Percentiles rank a stretch among this genome's conserved stretches.
These are phyloP conservation scores for Apiospora phragmitis DNA, from an alignment of 2,329 filamentous ascomycete species.

Conservation along the genomic window DNA sequence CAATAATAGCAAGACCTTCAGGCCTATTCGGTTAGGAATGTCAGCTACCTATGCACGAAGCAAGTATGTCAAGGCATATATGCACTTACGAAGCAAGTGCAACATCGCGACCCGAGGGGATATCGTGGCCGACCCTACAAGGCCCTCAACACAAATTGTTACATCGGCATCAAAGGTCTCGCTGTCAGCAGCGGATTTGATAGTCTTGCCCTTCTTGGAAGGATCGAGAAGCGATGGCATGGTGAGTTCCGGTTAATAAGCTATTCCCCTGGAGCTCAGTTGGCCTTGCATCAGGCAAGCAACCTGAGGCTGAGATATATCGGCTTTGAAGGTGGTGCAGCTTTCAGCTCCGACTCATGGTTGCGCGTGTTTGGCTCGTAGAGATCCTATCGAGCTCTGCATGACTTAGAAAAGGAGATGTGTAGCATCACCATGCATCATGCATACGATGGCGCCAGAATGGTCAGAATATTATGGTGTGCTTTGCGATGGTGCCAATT, in stretches of 20 bases:
- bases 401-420: not conserved
- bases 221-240: conserved; percentile 50
- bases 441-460: not conserved
- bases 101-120: conserved; percentile 86
- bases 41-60: conserved; percentile 18
- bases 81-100: conserved; percentile 75
- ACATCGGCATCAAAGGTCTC: conserved; percentile 84
- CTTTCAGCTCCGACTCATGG: not conserved
- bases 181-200: conserved; percentile 76
- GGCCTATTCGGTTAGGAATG: conserved; percentile 48
- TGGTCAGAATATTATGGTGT: not conserved
- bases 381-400: not conserved
- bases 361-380: not conserved
- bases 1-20: conserved; percentile 86
- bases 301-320: not conserved
- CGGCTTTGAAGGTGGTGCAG: not conserved
- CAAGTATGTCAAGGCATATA: conserved; percentile 33
- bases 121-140: conserved; percentile 88
- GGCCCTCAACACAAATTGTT: conserved; percentile 78
- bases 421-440: not conserved
- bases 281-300: not conserved
- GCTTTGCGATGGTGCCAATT: not conserved
- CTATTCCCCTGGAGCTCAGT: conserved; percentile 21
- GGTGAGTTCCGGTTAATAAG: conserved; percentile 24
- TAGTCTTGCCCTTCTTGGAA: conserved; percentile 57